phyloP scores from a whole-genome alignment of 2,329 filamentous ascomycete species.

The Exserohilum turcica region DNA sequence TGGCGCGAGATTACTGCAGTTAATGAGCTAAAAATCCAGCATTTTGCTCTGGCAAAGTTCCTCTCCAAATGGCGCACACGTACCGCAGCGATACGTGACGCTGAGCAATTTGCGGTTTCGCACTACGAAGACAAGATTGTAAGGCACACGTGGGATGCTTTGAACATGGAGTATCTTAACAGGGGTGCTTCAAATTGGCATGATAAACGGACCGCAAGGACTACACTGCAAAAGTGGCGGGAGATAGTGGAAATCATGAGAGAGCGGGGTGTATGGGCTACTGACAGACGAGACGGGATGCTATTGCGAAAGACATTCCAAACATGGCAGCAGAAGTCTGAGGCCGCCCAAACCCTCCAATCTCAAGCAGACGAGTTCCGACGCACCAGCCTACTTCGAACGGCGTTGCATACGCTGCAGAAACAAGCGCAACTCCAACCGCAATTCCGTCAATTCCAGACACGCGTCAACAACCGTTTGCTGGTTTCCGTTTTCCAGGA shows the following conservation, averaged over 20 bases:
- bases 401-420: slow-evolving; percentile 30
- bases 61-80: slow-evolving; percentile 59
- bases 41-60: slow-evolving; percentile 60
- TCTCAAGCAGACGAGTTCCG: slow-evolving; percentile 45
- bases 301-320: slow-evolving; percentile 36
- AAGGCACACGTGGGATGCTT: slow-evolving; percentile 40
- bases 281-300: slow-evolving; percentile 24
- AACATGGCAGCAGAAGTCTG: slow-evolving; percentile 28
- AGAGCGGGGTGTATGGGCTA: slow-evolving; percentile 34
- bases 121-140: slow-evolving; percentile 44
- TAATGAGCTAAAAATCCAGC: slow-evolving; percentile 60
- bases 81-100: slow-evolving; percentile 43
- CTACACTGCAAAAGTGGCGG: slow-evolving; percentile 35
- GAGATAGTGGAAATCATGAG: slow-evolving; percentile 31
- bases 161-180: slow-evolving; percentile 47
- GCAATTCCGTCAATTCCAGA: slow-evolving; percentile 51
- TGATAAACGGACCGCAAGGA: slow-evolving; percentile 33
- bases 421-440: slow-evolving; percentile 52
- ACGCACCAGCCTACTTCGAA: slow-evolving; percentile 26
- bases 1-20: slow-evolving; percentile 70
- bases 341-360: slow-evolving; percentile 36
- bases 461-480: slow-evolving; percentile 53
- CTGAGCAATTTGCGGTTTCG: slow-evolving; percentile 39
- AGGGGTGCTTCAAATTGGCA: slow-evolving; percentile 43
- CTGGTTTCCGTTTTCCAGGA: slow-evolving; percentile 53